Base-by-base conservation (phyloP, 257 asterid species). In the Capsicum baccatum region DNA sequence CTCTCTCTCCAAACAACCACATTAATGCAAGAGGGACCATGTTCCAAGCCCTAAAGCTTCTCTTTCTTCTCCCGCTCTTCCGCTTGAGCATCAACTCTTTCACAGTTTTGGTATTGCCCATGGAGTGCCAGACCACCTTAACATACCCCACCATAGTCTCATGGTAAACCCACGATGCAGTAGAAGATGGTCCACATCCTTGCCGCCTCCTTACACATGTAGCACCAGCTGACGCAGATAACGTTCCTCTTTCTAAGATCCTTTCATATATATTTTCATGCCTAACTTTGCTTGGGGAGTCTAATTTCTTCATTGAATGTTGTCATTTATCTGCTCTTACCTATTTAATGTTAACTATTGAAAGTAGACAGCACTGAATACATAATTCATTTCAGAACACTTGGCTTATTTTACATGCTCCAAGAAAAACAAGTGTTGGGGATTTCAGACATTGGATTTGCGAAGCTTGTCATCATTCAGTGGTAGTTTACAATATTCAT, bases 271-370 rank as follows among this genome's bases (percentile, higher is more conserved):
- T 52, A 16, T 39, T 55, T 54, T 16, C 78, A n/a, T 33, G 33
- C 47, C 60, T 48, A 62, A 71, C 81, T 58, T 62, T 33, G 35
- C 44, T 82, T 81, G 42, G 64, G 74, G 79, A 81, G 6, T 63
- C 15, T 19, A 26, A 64, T 48, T 60, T 19, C 39, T 80, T 26
- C 68, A 26, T 21, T 21, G 81, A 62, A 74, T 74, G 47, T 21
- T 50, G 62, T 13, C 4, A 26, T 52, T 16, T n/a, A 81, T 68
- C 64, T 81, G 59, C 48, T 81, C 50, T 81, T 21, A 60, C 76
- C 62, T 81, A 19, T 44, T 47, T 44, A 81, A 62, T 48, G 6
- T 47, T 47, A 15, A 78, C 54, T 78, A 54, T 78, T 54, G 82
- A 13, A 54, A 33, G 12, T 26, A 26, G 82, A 8, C 64, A 14